Evolutionary conservation across 2,329 filamentous ascomycete genomes (phyloP), one percentile per base, ranked within the genome.

Genomic region (Clarireedia sp.): DNA sequence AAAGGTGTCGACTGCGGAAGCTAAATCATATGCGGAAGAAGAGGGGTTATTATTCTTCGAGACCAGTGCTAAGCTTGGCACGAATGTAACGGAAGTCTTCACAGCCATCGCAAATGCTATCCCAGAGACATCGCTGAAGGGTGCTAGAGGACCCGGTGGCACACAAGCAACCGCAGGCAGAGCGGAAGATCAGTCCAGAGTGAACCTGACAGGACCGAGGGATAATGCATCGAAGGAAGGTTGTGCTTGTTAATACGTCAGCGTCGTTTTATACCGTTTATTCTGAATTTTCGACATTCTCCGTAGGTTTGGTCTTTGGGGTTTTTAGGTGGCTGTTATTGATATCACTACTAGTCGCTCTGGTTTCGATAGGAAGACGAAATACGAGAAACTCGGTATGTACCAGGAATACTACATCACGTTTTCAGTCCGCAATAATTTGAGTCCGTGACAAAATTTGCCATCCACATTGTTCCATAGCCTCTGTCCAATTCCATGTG

Each of bases 81-180:
- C 87, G 69, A 96, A 96, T 71, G 94, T 99, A 40, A 84, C 87
- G 52, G 92, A 96, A 66, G 94, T 99, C 33, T 99, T 99, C 70
- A 96, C 91, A 46, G 94, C 94, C 33, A 99, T 99, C 69, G 94
- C 94, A 58, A 97, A 97, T 69, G 90, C 91, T 41, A 99, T 99
- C 66, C 94, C 94, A 1, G 94, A 99, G 78, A 95, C 90, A 51
- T 96, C 90, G 60, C 76, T 97, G 70, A 97, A 97, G 82, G 91
- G 86, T 50, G 81, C 88, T 36, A 82, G 90, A 64, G 87, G 87
- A n/a, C 76, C 80, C 17, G 85, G 83, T 48, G 78, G 82, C 17
- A 75, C 79, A 56, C 78, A 76, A 47, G 69, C 75, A 63, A 70
- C 72, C 62, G 74, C 79, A 55, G 76, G 80, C 67, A 80, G 82